phyloP scores from a whole-genome alignment of 768 basidiomycete species.

The Leccinum olivaceopallidum region DNA sequence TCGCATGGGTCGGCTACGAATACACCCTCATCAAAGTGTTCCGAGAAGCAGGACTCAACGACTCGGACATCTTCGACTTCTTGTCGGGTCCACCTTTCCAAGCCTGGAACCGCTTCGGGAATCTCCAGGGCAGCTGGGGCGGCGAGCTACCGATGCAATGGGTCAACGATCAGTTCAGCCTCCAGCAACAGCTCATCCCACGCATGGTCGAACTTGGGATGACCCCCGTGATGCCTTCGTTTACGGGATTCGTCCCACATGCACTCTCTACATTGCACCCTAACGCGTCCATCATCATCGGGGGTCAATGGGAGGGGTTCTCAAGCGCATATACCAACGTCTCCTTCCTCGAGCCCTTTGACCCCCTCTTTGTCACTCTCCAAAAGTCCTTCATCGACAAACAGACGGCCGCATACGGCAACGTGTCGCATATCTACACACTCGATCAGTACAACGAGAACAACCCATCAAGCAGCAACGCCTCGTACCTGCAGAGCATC shows the following conservation, averaged over 20 bases:
- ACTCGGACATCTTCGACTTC: slow-evolving; percentile 36
- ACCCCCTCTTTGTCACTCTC: slow-evolving; percentile 35
- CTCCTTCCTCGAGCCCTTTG: slow-evolving; percentile 28
- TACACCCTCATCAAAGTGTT: slow-evolving; percentile 37
- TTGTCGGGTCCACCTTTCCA: slow-evolving; percentile 35
- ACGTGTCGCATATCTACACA: slow-evolving; percentile 43
- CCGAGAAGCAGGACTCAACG: slow-evolving; percentile 37
- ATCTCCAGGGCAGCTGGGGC: slow-evolving; percentile 43
- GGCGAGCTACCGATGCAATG: slow-evolving; percentile 33
- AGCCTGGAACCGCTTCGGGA: slow-evolving; percentile 40
- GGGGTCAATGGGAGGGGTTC: slow-evolving; percentile 39
- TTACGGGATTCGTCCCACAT: slow-evolving; percentile 43
- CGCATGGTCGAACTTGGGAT: slow-evolving; percentile 24
- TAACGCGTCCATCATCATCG: slow-evolving; percentile 8
- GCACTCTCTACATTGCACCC: slow-evolving; percentile 20
- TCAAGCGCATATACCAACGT: slow-evolving; percentile 34
- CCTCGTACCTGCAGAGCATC: slow-evolving; percentile 35
- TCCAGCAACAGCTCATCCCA: slow-evolving; percentile 37
- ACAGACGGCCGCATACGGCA: slow-evolving; percentile 33
- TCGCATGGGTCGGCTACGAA: slow-evolving; percentile 45
- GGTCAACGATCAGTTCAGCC: slow-evolving; percentile 28
- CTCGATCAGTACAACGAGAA: slow-evolving; percentile 27
- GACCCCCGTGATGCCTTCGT: slow-evolving; percentile 43
- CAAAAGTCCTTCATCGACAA: slow-evolving; percentile 38
- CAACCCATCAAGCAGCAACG: slow-evolving; percentile 35